Percentiles rank a stretch among this genome's conserved stretches.
Conservation (phyloP, 345 rosid species). For the Acer campestre region DNA sequence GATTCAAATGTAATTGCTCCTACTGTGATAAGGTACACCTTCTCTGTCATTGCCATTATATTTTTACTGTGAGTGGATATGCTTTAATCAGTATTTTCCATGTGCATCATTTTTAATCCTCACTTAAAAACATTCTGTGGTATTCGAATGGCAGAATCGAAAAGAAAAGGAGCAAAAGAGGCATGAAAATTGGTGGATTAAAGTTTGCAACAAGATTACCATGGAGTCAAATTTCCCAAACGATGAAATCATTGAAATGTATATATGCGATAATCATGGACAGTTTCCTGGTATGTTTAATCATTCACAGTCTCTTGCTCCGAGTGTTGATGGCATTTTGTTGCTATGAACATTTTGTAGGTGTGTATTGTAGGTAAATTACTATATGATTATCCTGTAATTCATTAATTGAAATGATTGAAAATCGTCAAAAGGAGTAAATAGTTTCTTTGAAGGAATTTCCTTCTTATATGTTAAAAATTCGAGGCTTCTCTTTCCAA, state of each 20-base stretch:
- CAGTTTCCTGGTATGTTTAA: slow-evolving; percentile 45
- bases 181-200: slow-evolving; percentile 62
- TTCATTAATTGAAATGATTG: background rate
- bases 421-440: background rate
- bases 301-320: background rate
- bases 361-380: background rate
- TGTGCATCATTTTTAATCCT: background rate
- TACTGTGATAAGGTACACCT: slow-evolving; percentile 54
- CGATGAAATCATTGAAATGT: slow-evolving; percentile 62
- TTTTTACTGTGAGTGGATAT: background rate
- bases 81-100: background rate
- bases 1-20: slow-evolving; percentile 70
- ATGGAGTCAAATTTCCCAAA: slow-evolving; percentile 65
- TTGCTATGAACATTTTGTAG: background rate
- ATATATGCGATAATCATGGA: slow-evolving; percentile 52
- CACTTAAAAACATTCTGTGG: background rate
- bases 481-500: background rate
- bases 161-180: slow-evolving; percentile 62
- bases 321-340: background rate
- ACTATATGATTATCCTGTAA: background rate
- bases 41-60: background rate
- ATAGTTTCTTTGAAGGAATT: background rate
- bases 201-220: slow-evolving; percentile 71
- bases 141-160: slow-evolving; percentile 42
- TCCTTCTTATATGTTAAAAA: background rate